Conservation (phyloP, 2,329 filamentous ascomycete species). For the Aspergillus glaucus region DNA sequence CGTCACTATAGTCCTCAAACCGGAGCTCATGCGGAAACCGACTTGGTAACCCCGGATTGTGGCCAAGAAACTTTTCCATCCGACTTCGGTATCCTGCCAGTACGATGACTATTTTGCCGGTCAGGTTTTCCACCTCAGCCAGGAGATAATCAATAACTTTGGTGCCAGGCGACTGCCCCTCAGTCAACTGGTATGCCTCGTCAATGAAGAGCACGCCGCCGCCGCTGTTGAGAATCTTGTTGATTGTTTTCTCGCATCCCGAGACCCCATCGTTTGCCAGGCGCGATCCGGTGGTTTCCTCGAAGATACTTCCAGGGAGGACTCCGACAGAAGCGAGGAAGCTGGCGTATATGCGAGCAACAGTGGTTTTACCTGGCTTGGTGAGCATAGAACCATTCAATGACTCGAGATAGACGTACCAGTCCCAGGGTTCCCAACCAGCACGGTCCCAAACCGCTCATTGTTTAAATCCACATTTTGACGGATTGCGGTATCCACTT, state of each 20-base stretch:
- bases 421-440: constrained; percentile 71
- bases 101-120: constrained; percentile 64
- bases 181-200: constrained; percentile 68
- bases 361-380: constrained; percentile 61
- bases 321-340: constrained; percentile 59
- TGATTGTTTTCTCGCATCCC: constrained; percentile 52
- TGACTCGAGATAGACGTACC: constrained; percentile 36
- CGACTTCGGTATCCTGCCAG: constrained; percentile 67
- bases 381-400: neutral
- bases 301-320: constrained; percentile 54
- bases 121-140: constrained; percentile 64
- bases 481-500: constrained; percentile 54
- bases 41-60: constrained; percentile 65
- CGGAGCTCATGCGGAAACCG: constrained; percentile 60
- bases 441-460: constrained; percentile 56
- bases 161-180: constrained; percentile 50
- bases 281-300: constrained; percentile 62
- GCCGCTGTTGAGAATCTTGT: constrained; percentile 50
- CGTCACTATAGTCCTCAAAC: constrained; percentile 64
- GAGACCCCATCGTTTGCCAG: constrained; percentile 58
- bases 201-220: constrained; percentile 73
- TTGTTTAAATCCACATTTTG: constrained; percentile 51
- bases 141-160: constrained; percentile 66
- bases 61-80: constrained; percentile 70
- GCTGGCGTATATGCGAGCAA: constrained; percentile 63